Evolutionary conservation across 23 red algal genomes (phyloP), one percentile per base, ranked within the genome.

Genomic region (Chondrus crispus): DNA sequence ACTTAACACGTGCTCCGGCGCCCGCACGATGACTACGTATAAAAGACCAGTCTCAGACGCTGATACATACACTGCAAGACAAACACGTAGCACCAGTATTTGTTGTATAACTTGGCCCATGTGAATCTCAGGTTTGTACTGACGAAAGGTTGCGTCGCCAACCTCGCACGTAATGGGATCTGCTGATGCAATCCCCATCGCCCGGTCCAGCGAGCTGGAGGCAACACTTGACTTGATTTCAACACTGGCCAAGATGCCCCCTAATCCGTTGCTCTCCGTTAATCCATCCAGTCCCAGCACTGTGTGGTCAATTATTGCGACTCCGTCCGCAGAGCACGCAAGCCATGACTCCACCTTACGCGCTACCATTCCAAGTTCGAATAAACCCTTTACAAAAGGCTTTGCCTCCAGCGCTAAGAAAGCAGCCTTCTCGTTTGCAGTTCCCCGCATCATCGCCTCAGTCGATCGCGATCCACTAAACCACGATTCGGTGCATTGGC

Each of bases 151-250:
- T 3, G 28, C 38, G 48, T 74, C 69, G 12, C 70, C 68, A 78
- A 89, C 60, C 20, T 9, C n/a, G n/a, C 68, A 51, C 4, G 40
- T 46, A 16, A 62, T 55, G 16, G 47, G n/a, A 20, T 74, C 64
- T 39, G 45, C 68, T 40, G 68, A 40, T 22, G 47, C 69, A 3
- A 22, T 66, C 26, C 60, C 60, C 26, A 66, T 20, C 66, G 9
- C 69, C 49, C 44, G 24, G 38, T 77, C 38, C 68, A 89, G 46
- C 24, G 14, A 33, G 18, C 20, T 51, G 11, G n/a, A 4, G 5
- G 85, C n/a, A 3, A 79, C 51, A 18, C 48, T 75, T n/a, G 49
- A 76, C 70, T 89, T 89, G 19, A 78, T 89, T 73, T 89, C 69
- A 18, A 78, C 3, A 41, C 46, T 19, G 18, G 70, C 0, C 11